Evolutionary conservation across 2,329 filamentous ascomycete species (phyloP), one percentile per base, ranked within the genome.

Genomic region (Epichloe sylvatica): DNA sequence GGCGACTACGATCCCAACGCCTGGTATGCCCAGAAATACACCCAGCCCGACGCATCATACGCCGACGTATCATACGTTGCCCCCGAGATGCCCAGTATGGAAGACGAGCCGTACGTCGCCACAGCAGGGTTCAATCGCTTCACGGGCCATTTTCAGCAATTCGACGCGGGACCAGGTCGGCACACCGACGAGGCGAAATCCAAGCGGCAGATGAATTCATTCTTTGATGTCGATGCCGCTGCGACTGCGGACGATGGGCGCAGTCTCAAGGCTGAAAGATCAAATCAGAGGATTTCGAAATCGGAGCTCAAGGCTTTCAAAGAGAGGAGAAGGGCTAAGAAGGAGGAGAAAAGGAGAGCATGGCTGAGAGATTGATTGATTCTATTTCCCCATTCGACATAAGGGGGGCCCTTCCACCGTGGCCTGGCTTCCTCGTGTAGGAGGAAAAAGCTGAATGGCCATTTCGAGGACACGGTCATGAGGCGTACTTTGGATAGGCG

Each of bases 1-100:
- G 92, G 92, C 58, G 85, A 90, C 69, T 98, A 96, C 71, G 92
- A 98, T 60, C 89, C 90, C 4, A 92, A 83, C 52, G 91, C 92
- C n/a, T 86, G 89, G 71, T 98, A 98, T 64, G 91, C 92, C 11
- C 77, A 86, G 62, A 70, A 73, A 43, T 64, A 74, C 42, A 66
- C 70, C 45, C 63, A 64, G 11, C 58, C 63, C 9, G 59, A 62
- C 11, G 60, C 60, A 12, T 57, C 63, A n/a, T 51, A 63, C 0
- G 56, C 63, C 9, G 59, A 62, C 11, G 60, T 59, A 12, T 57
- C 63, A n/a, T 51, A 63, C 0, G 56, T 66, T 6, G 59, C 64
- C 1, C 48, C 53, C 12, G 49, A 35, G 54, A 54, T 12, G 53
- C 62, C 13, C 55, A 57, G 5, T 51, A 57, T 50, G 70, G 77